Percentiles rank a stretch among this genome's conserved stretches.
Conservation (phyloP, 1,139 yeast genomes). For the Lodderomyces metapsilosis region DNA sequence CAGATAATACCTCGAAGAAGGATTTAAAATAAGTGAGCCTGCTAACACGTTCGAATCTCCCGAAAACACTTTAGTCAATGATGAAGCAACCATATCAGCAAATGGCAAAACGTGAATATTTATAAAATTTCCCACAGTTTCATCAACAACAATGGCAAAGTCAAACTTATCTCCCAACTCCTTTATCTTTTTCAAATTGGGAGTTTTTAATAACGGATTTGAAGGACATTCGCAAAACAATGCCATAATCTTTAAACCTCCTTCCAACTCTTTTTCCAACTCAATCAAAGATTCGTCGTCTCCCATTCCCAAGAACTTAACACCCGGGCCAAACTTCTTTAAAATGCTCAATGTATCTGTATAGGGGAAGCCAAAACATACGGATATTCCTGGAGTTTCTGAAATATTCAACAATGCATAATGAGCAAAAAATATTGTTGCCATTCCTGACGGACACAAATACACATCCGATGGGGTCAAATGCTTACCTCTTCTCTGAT, state of each 20-base stretch:
- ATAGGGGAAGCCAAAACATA: constrained; percentile 93
- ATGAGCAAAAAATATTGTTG: constrained; percentile 83
- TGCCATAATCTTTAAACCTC: constrained; percentile 63
- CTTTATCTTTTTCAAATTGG: constrained; percentile 65
- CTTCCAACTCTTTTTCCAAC: constrained; percentile 57
- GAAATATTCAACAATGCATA: constrained; percentile 49
- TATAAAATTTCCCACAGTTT: constrained; percentile 87
- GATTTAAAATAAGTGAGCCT: constrained; percentile 81
- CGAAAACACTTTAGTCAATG: constrained; percentile 87
- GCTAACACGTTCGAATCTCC: constrained; percentile 97
- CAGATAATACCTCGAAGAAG: constrained; percentile 53
- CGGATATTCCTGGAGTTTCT: constrained; percentile 46
- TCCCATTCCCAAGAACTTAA: constrained; percentile 80
- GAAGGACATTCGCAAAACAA: constrained; percentile 93
- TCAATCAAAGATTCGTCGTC: constrained; percentile 69
- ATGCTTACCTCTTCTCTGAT: constrained; percentile 30
- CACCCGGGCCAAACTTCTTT: constrained; percentile 86
- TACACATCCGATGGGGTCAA: constrained; percentile 67
- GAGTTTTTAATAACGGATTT: constrained; percentile 83
- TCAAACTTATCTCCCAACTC: constrained; percentile 64
- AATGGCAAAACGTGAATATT: constrained; percentile 80
- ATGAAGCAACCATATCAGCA: constrained; percentile 82
- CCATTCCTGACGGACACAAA: constrained; percentile 90
- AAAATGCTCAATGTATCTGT: constrained; percentile 87
- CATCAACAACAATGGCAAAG: constrained; percentile 85